phyloP scores from a whole-genome alignment of 108 stramenopile species.

The Nitzschia putrida region DNA sequence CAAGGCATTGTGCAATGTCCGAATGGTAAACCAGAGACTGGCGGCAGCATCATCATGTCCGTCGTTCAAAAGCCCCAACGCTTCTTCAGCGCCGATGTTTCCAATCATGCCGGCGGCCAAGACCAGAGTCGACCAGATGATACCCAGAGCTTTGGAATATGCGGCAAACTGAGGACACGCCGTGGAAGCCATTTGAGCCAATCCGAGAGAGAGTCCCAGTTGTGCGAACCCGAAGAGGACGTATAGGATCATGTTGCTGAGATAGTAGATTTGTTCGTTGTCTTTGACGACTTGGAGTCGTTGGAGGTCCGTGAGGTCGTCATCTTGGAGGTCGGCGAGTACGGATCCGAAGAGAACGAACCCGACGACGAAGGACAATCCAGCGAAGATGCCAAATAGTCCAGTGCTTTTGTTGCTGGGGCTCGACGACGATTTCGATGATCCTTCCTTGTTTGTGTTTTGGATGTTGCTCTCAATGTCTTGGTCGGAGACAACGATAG shows the following conservation, averaged over 20 bases:
- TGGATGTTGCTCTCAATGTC: not conserved
- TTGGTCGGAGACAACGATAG: not conserved
- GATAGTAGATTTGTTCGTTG: not conserved
- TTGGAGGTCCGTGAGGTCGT: not conserved
- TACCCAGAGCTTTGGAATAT: not conserved
- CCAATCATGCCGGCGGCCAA: slow-evolving; percentile 1
- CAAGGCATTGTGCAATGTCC: not conserved
- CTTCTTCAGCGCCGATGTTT: not conserved
- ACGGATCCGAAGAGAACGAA: not conserved
- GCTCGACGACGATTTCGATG: too few species aligned
- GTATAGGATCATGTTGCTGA: slow-evolving; percentile 3
- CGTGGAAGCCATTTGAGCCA: not conserved
- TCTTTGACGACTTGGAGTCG: not conserved
- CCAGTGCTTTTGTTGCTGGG: not conserved
- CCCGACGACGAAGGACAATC: not conserved
- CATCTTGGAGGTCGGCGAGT: not conserved
- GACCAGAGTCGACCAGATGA: not conserved
- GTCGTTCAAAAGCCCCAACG: not conserved
- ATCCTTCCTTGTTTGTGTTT: not conserved
- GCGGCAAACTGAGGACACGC: not conserved
- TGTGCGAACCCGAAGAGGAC: not conserved
- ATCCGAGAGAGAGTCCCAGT: not conserved
- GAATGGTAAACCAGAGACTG: not conserved
- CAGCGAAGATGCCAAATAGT: not conserved
- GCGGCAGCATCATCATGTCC: not conserved